Evolutionary conservation across 2,329 filamentous ascomycete genomes (phyloP).

Genomic region (Sporothrix pseudoabietina): DNA sequence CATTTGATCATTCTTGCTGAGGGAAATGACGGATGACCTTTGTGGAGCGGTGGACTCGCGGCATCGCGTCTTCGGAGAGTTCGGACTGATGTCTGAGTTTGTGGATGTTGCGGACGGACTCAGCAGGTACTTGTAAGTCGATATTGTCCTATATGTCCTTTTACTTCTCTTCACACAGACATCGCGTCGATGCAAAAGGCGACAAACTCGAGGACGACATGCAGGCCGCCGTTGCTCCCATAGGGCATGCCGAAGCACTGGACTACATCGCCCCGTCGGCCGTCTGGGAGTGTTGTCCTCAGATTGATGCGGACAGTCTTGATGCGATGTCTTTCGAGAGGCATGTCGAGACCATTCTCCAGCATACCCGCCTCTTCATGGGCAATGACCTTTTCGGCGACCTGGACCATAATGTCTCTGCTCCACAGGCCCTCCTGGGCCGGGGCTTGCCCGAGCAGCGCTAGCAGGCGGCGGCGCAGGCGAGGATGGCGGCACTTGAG

Average conservation of each 20-base stretch:
- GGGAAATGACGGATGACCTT: neutral
- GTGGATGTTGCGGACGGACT: neutral
- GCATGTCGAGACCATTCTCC: neutral
- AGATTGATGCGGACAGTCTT: neutral
- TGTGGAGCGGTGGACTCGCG: neutral
- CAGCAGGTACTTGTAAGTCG: neutral
- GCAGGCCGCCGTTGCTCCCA: neutral
- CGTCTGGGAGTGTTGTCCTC: neutral
- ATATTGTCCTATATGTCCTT: neutral
- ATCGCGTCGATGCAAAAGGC: neutral
- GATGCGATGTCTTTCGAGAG: neutral
- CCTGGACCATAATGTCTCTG: conserved; percentile 19
- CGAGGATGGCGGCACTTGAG: conserved; percentile 10
- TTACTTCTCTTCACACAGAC: neutral
- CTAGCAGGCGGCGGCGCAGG: neutral
- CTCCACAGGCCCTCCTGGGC: conserved; percentile 22
- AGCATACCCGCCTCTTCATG: neutral
- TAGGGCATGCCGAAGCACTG: conserved; percentile 1
- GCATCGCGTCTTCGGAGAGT: neutral
- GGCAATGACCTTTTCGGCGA: conserved; percentile 1
- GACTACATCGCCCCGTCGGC: neutral
- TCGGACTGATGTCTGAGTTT: neutral
- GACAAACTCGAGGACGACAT: neutral
- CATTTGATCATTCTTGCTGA: neutral
- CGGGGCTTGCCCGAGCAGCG: conserved; percentile 3